Conservation (phyloP, 495 filamentous ascomycete genomes). For the Cercophora samala region DNA sequence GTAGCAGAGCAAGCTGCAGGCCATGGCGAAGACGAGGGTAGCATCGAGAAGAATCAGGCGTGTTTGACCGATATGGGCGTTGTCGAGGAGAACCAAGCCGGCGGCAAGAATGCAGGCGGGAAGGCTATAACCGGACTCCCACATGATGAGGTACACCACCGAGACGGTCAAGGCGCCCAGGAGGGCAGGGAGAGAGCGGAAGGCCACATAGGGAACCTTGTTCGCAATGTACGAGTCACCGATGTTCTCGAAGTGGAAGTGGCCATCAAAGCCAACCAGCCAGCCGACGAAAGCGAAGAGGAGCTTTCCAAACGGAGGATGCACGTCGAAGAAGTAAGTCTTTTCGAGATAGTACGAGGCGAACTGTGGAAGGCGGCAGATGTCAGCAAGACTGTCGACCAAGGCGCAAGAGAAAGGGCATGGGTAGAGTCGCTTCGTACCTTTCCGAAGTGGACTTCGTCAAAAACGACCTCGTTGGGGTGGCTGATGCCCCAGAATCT, state of each 20-base stretch:
- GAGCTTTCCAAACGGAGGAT: constrained; percentile 92
- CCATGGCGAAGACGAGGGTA: constrained; percentile 92
- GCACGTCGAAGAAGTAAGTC: constrained; percentile 99
- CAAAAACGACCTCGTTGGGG: constrained; percentile 95
- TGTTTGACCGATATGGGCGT: constrained; percentile 96
- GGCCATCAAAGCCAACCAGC: constrained; percentile 91
- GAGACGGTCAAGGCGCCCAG: constrained; percentile 90
- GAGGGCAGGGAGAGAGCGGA: constrained; percentile 87
- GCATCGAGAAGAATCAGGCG: constrained; percentile 93
- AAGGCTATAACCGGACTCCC: constrained; percentile 96
- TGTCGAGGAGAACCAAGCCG: constrained; percentile 89
- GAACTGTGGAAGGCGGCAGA: constrained; percentile 54
- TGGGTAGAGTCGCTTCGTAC: constrained; percentile 46
- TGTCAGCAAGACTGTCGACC: constrained; percentile 12
- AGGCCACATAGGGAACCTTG: constrained; percentile 94
- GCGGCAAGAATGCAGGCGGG: constrained; percentile 87
- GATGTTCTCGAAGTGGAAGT: constrained; percentile 98
- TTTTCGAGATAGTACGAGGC: constrained; percentile 95
- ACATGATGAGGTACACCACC: constrained; percentile 97
- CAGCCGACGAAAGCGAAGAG: constrained; percentile 92
- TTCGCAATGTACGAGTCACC: constrained; percentile 97
- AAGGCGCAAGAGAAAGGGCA: constrained; percentile 1
- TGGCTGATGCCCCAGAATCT: constrained; percentile 93
- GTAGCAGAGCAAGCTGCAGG: constrained; percentile 86
- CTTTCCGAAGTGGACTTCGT: constrained; percentile 99